Evolutionary conservation across 2,329 filamentous ascomycete genomes (phyloP).

Genomic region (Davidsoniella virescens): DNA sequence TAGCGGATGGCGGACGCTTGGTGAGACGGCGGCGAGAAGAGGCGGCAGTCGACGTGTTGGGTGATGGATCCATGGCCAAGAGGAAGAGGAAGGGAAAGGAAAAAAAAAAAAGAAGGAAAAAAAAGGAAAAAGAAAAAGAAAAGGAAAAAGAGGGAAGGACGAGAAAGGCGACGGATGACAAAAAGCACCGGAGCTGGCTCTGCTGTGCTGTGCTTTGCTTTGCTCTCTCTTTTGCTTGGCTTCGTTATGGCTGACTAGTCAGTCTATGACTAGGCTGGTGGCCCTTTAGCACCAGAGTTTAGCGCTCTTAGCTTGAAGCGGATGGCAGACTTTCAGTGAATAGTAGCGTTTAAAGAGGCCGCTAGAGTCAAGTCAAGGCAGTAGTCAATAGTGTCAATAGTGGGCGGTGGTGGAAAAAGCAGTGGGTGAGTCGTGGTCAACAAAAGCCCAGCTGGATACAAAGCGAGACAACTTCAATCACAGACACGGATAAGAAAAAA

Average conservation of each 20-base stretch:
- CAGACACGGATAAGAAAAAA: neutral
- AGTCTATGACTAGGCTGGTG: no score
- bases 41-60: constrained; percentile 29
- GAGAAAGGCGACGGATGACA: neutral
- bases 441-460: neutral
- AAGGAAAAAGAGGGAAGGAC: constrained; percentile 2
- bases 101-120: constrained; percentile 1
- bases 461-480: constrained; percentile 1
- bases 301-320: no score
- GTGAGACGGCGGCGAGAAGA: constrained; percentile 44
- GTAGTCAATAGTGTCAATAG: no score
- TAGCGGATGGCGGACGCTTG: constrained; percentile 37
- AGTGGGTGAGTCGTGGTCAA: no score
- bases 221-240: no score
- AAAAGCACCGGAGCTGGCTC: constrained; percentile 1
- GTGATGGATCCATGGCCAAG: constrained; percentile 11
- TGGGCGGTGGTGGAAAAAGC: no score
- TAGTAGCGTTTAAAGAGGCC: no score
- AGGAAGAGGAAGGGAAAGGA: neutral
- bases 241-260: no score
- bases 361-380: no score
- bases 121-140: neutral
- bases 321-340: no score
- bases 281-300: no score
- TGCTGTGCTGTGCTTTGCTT: neutral